Evolutionary conservation across 139 green algal genomes (phyloP).

Genomic region (Chlorella sp.): DNA sequence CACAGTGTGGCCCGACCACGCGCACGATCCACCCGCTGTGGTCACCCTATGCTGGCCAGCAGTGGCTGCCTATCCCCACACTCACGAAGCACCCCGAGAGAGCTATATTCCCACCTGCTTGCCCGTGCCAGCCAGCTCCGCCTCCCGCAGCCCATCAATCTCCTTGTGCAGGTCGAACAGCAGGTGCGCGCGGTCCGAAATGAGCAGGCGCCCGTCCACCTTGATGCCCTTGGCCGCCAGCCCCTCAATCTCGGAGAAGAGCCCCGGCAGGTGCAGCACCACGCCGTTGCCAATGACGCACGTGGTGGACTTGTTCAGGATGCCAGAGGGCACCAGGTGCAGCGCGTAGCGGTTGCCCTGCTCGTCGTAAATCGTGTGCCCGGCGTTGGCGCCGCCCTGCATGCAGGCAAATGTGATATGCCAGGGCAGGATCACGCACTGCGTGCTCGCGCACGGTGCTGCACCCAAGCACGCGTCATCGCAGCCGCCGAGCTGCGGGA

Average conservation of each 20-base stretch:
- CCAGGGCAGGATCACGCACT: too few relatives aligned
- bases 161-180: conserved; percentile 99
- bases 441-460: too few relatives aligned
- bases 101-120: too few relatives aligned
- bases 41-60: too few relatives aligned
- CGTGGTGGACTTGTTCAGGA: conserved; percentile 85
- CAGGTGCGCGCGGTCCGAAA: conserved; percentile 89
- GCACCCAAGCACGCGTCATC: too few relatives aligned
- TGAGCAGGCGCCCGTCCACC: conserved; percentile 53
- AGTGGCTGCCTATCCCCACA: too few relatives aligned
- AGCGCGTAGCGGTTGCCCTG: conserved; percentile 95
- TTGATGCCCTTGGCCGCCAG: conserved; percentile 49
- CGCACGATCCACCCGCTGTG: too few relatives aligned
- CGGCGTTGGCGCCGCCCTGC: conserved; percentile 96
- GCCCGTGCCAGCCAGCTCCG: conserved; percentile 66
- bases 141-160: conserved; percentile 91
- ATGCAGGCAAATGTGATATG: too few relatives aligned
- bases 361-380: conserved; percentile 98
- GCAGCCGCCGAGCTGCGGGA: too few relatives aligned
- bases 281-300: conserved; percentile 97
- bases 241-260: conserved; percentile 91
- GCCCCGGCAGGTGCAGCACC: conserved; percentile 89
- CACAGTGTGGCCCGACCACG: too few relatives aligned
- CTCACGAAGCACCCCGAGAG: too few relatives aligned
- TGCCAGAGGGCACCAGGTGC: conserved; percentile 94